Percentiles rank a stretch among this genome's conserved stretches.
Evolutionary conservation across 1,139 yeast species (phyloP).

Genomic region (Yamadazyma kanchanaburiensis): DNA sequence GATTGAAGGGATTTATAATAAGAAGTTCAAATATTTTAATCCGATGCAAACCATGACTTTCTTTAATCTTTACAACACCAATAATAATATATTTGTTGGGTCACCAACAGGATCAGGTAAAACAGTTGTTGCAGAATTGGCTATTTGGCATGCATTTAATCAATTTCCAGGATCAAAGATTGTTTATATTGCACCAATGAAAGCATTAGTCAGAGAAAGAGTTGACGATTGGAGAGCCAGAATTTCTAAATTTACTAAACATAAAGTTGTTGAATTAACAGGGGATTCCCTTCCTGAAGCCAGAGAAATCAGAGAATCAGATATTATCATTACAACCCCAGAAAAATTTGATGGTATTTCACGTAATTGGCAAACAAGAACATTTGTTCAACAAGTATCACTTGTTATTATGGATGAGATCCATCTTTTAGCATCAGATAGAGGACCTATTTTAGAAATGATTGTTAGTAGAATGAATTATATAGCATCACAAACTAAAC

Average conservation of each 20-base stretch:
- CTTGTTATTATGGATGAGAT: slow-evolving; percentile 97
- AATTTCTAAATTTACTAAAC: slow-evolving; percentile 58
- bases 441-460: slow-evolving; percentile 98
- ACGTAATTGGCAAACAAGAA: slow-evolving; percentile 96
- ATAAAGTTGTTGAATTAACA: slow-evolving; percentile 83
- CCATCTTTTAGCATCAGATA: slow-evolving; percentile 92
- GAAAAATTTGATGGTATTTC: slow-evolving; percentile 99
- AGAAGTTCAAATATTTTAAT: slow-evolving; percentile 79
- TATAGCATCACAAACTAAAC: slow-evolving; percentile 71
- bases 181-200: slow-evolving; percentile 98
- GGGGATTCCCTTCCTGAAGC: slow-evolving; percentile 97
- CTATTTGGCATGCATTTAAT: slow-evolving; percentile 92
- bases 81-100: slow-evolving; percentile 84
- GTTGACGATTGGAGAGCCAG: slow-evolving; percentile 91
- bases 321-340: slow-evolving; percentile 93
- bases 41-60: slow-evolving; percentile 99
- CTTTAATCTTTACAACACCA: slow-evolving; percentile 78
- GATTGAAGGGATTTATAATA: slow-evolving; percentile 64
- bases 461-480: slow-evolving; percentile 98
- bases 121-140: slow-evolving; percentile 94
- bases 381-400: slow-evolving; percentile 87
- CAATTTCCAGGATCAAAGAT: slow-evolving; percentile 79
- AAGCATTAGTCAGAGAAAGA: slow-evolving; percentile 93
- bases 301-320: slow-evolving; percentile 80
- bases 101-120: slow-evolving; percentile 99